Conservation (phyloP, 352 stramenopile species). For the Thalassiosira mediterranea region DNA sequence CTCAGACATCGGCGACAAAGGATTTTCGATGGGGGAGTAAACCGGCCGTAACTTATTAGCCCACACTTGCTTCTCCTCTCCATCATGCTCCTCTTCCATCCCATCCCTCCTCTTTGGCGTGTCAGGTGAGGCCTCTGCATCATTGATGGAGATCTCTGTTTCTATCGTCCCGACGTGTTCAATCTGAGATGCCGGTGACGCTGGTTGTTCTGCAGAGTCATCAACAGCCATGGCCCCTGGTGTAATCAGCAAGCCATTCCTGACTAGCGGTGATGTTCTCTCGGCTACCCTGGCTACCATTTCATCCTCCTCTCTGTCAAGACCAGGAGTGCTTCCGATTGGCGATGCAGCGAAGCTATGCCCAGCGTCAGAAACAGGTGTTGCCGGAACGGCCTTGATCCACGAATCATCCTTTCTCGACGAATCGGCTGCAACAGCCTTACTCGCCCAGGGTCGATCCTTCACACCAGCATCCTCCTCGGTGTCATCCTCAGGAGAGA, state of each 20-base stretch:
- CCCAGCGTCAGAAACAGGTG: too few relatives aligned
- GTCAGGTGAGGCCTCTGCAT: too few relatives aligned
- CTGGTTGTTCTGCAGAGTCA: too few relatives aligned
- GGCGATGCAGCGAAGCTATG: neutral
- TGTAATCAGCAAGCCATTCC: neutral
- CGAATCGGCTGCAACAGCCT: neutral
- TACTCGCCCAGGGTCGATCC: neutral
- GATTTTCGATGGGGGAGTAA: too few relatives aligned
- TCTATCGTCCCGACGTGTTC: too few relatives aligned
- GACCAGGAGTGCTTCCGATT: slow-evolving; percentile 1
- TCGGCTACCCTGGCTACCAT: neutral
- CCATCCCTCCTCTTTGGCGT: neutral
- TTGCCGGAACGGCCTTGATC: slow-evolving; percentile 1
- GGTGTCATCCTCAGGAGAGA: neutral
- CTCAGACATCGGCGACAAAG: too few relatives aligned
- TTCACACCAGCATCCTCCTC: neutral
- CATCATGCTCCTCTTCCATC: neutral
- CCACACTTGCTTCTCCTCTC: neutral
- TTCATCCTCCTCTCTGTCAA: neutral
- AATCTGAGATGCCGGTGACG: too few relatives aligned
- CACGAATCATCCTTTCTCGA: slow-evolving; percentile 7
- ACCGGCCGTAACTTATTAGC: neutral
- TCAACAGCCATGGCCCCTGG: neutral
- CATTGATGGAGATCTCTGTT: too few relatives aligned
- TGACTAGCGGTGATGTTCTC: neutral